Evolutionary conservation across 2,329 filamentous ascomycete genomes (phyloP), one percentile per base, ranked within the genome.

Genomic region (Didymosphaeria variabile): DNA sequence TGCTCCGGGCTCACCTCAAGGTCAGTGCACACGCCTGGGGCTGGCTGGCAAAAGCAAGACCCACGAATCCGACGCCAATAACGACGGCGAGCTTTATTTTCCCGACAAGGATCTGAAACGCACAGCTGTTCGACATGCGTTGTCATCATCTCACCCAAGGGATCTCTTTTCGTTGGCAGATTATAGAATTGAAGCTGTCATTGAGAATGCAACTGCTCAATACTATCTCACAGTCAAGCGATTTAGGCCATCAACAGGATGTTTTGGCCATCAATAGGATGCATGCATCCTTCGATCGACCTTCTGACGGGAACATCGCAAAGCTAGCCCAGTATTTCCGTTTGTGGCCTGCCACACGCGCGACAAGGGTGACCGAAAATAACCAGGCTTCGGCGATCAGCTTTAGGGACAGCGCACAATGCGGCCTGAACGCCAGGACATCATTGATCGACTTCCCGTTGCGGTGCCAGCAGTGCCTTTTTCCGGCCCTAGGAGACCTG

Each of bases 51-150:
- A 55, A 55, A 38, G 31, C 5, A 46, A 46, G 36, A 23, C 42
- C 31, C 26, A 31, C 53, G 40, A 55, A 55, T 54, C 51, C 38
- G 8, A 54, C 26, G 40, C 38, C 52, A 55, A 21, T 55, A 17
- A 36, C 53, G 19, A 36, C 8, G 17, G 32, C 19, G n/a, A 36
- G n/a, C 31, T 19, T 32, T 5, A 31, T 2, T 13, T 34, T 26
- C 26, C 38, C 42, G 13, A 36, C 53, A 21, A 38, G 53, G 53
- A 23, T 29, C 15, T 46, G 53, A 55, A 55, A 55, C 53, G 21
- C 34, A 46, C 53, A 55, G 53, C 17, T 38, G 26, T 55, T 55
- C 53, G 53, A 55, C 19, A 31, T 55, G 31, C 32, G 29, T 42
- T 55, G 26, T 45, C 52, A 21, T 31, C 21, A 42, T 42, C 36